A percentile compares a stretch with the other conserved stretches of the same genome.
These are phyloP conservation scores for Schizophyllum commune DNA, from an alignment of 1,284 basidiomycete species.

Conservation along the genomic window DNA sequence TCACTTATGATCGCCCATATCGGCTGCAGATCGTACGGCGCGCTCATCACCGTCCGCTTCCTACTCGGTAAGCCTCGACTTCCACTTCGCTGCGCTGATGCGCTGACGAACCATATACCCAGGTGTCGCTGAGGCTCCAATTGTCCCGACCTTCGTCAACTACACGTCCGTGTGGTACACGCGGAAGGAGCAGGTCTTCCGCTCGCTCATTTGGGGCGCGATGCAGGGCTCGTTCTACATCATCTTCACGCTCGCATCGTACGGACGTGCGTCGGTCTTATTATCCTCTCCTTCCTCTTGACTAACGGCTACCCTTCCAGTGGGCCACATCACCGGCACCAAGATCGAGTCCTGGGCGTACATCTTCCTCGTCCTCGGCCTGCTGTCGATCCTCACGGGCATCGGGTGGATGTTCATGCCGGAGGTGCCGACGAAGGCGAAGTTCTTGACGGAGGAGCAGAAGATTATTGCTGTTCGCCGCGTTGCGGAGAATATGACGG, in stretches of 20 bases:
- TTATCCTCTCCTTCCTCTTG: neutral
- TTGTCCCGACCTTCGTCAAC: neutral
- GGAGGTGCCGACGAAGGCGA: slow-evolving; percentile 30
- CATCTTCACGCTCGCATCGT: neutral
- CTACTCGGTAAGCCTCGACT: neutral
- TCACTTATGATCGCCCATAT: neutral
- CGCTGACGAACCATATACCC: too few relatives aligned
- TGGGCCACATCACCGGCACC: neutral
- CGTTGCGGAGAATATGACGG: neutral
- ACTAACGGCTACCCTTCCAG: neutral
- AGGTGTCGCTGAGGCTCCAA: neutral
- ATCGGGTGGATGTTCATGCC: slow-evolving; percentile 26
- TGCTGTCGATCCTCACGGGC: slow-evolving; percentile 27
- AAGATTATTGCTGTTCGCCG: slow-evolving; percentile 30
- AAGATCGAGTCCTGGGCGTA: neutral
- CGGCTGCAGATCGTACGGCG: neutral
- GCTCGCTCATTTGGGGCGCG: neutral
- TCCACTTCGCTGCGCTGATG: too few relatives aligned
- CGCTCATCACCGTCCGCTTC: neutral
- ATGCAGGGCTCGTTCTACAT: neutral
- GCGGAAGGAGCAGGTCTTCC: neutral
- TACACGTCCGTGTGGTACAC: neutral
- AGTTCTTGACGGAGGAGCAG: slow-evolving; percentile 32
- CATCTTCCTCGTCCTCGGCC: slow-evolving; percentile 45
- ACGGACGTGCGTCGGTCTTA: neutral